Base-by-base conservation (phyloP, 805 yeast species). In the Candida stauntonica region DNA sequence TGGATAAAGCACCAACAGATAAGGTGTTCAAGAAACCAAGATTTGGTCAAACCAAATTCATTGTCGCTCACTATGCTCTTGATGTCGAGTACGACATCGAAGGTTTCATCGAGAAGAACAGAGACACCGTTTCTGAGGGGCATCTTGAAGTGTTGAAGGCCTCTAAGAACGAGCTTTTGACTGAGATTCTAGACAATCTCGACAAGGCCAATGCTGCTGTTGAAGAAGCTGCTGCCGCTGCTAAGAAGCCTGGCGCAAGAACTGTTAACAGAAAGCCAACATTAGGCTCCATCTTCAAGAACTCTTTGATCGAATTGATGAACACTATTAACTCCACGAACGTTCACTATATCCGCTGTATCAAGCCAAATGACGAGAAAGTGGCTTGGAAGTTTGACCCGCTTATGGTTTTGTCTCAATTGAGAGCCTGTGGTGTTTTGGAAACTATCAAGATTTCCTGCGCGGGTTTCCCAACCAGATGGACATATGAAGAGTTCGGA, bases 381-480 rank as follows among this genome's bases (percentile, higher is more conserved):
- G 81, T 78, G 45, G 96, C 98, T 2, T 91, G 99, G 98, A 83
- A 81, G 60, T 91, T 91, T 63, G 95, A 88, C 56, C 87, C 95
- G 13, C 73, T 88, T 30, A 89, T 91, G 97, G 98, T 91, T 12
- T 71, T 93, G 44, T 82, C 95, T 5, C 99, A 91, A 63, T 72
- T 91, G 46, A 77, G 99, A 60, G 99, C 99, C 5, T 91, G 99
- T 71, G 99, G 99, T 82, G 98, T 91, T 33, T 70, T 91, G 51
- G 99, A 93, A 61, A 93, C 99, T 2, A 91, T 91, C 57, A 72
- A 96, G 55, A 91, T 91, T 33, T 89, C 97, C 2, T 89, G 97
- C 66, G 97, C 96, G 35, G 99, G 99, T 29, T 91, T 89, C 73
- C 99, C 99, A 14, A 83, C 96, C 0, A 74, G 97, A 58, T 87